Evolutionary conservation across 768 basidiomycete species (phyloP), one percentile per base, ranked within the genome.

Genomic region (Suillus americanus): DNA sequence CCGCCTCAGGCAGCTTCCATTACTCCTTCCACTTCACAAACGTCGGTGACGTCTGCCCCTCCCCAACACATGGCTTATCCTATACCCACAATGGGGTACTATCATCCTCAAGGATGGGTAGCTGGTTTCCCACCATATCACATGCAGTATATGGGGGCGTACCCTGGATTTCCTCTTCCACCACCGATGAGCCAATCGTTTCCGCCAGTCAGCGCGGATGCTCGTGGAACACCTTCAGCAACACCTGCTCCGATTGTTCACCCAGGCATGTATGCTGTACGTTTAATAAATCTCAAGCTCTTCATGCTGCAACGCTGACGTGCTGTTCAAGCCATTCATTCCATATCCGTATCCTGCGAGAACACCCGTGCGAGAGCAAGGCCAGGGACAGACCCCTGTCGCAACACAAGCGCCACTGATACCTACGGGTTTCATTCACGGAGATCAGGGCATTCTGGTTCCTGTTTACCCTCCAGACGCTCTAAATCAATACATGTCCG

Each of bases 391-490:
- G 46, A 48, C 14, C 63, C 57, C 56, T 40, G 69, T 60, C 70
- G 72, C 50, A 59, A 23, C 67, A 38, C 85, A 86, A 68, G 82
- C 88, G 5, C 89, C 90, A 20, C 76, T 90, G 13, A 78, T 83
- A 51, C 86, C 89, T 1, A 84, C 86, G 0, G 88, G 89, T 2
- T 92, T 91, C 70, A 84, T 89, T 61, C 89, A 90, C 65, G 86
- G 87, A 62, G 88, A 90, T 62, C 87, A 89, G 60, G 89, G 90
- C 5, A 85, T 85, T n/a, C 79, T 91, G 35, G 84, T 90, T 48
- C 83, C 90, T 28, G 82, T 90, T 38, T 91, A 92, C 71, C 84
- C 83, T 30, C 86, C 86, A 3, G 90, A 91, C 54, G 89, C 86
- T 2, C 80, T 91, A 33, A 84, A 89, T 66, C 85, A 86, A 61